phyloP scores from a whole-genome alignment of 768 basidiomycete genomes.

The Calocera viscosa region DNA sequence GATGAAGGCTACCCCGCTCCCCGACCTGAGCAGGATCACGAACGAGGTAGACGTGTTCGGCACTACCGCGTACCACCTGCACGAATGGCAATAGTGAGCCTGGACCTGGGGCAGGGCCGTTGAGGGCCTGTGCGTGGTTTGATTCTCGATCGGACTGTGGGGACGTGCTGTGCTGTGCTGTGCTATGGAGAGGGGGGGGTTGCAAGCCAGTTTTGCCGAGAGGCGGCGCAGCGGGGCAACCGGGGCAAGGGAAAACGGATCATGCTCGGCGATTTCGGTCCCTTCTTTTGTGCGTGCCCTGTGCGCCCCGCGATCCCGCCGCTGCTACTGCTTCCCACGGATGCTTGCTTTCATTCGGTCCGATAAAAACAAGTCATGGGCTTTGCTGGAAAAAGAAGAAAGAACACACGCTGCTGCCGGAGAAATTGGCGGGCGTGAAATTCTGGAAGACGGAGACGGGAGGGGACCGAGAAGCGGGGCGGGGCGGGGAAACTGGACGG shows the following conservation, averaged over 20 bases:
- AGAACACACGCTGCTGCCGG: background rate
- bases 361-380: background rate
- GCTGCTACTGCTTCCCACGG: background rate
- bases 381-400: background rate
- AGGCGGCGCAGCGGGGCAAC: too few relatives aligned
- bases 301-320: background rate
- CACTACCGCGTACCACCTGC: background rate
- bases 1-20: background rate
- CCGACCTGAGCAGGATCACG: background rate
- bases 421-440: background rate
- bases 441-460: background rate
- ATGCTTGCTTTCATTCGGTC: background rate
- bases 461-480: background rate
- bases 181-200: too few relatives aligned
- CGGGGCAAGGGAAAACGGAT: background rate
- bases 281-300: too few relatives aligned
- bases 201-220: too few relatives aligned
- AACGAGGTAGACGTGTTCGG: background rate
- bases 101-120: too few relatives aligned
- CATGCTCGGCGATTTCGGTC: slow-evolving; percentile 1
- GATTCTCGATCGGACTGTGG: background rate
- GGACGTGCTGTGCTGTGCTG: background rate
- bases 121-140: too few relatives aligned
- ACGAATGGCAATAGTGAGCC: background rate
- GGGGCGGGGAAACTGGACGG: background rate